Percentiles rank a stretch among this genome's conserved stretches.
These are phyloP conservation scores for Calycina marina DNA, from an alignment of 2,329 filamentous ascomycete genomes.

Conservation along the genomic window DNA sequence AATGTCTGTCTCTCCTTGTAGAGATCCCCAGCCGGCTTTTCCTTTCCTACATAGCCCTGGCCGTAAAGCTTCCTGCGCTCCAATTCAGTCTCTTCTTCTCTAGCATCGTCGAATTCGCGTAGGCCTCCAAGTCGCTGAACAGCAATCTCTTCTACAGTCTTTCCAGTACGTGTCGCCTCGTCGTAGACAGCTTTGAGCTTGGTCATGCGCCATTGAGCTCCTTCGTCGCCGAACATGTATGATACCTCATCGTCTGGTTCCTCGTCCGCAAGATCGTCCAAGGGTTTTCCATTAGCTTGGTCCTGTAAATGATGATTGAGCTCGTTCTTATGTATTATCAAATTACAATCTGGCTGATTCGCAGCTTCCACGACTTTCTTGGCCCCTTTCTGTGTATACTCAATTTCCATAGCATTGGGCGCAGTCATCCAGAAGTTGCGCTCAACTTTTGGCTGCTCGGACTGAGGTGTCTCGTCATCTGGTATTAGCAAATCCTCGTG, in stretches of 20 bases:
- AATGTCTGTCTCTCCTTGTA: slow-evolving; percentile 61
- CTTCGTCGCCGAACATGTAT: slow-evolving; percentile 80
- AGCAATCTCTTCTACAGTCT: slow-evolving; percentile 68
- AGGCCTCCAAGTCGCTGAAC: slow-evolving; percentile 69
- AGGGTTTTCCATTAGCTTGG: slow-evolving; percentile 39
- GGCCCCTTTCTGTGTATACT: slow-evolving; percentile 55
- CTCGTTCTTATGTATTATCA: slow-evolving; percentile 57
- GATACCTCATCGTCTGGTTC: slow-evolving; percentile 47
- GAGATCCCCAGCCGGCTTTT: slow-evolving; percentile 77
- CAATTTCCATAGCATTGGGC: slow-evolving; percentile 66
- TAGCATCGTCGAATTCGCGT: slow-evolving; percentile 76
- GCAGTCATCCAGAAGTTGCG: slow-evolving; percentile 94
- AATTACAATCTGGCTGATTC: slow-evolving; percentile 19
- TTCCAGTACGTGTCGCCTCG: slow-evolving; percentile 57
- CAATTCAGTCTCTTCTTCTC: slow-evolving; percentile 85
- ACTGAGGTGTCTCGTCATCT: slow-evolving; percentile 31
- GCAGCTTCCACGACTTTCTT: slow-evolving; percentile 35
- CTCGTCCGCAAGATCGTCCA: slow-evolving; percentile 35
- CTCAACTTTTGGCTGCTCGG: slow-evolving; percentile 23
- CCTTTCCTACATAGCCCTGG: slow-evolving; percentile 67
- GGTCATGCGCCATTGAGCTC: slow-evolving; percentile 92
- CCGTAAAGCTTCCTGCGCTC: slow-evolving; percentile 76
- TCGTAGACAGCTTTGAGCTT: slow-evolving; percentile 79
- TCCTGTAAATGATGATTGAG: slow-evolving; percentile 57
- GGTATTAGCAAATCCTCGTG: slow-evolving; percentile 37